Percentiles rank a stretch among this genome's conserved stretches.
These are phyloP conservation scores for Lipomyces mesembrius DNA, from an alignment of 805 yeast genomes.

Conservation along the genomic window DNA sequence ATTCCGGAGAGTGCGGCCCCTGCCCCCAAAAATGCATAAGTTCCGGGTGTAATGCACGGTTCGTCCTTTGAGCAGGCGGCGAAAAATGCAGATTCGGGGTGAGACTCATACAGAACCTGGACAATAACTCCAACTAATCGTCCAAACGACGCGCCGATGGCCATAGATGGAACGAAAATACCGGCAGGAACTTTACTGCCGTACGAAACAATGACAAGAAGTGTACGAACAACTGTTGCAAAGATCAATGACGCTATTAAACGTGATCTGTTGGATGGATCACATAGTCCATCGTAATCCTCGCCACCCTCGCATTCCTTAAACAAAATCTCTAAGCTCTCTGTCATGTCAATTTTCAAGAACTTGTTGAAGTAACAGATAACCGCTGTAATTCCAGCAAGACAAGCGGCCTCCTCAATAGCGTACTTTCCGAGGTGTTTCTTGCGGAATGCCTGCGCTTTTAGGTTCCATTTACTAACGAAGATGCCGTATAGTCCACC, in stretches of 20 bases:
- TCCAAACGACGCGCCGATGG: conserved; percentile 95
- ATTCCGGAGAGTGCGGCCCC: conserved; percentile 95
- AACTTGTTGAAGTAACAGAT: conserved; percentile 84
- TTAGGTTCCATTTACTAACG: conserved; percentile 48
- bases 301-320: conserved; percentile 71
- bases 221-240: conserved; percentile 75
- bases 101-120: conserved; percentile 53
- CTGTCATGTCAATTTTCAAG: conserved; percentile 89
- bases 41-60: conserved; percentile 83
- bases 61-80: conserved; percentile 50
- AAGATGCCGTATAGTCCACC: conserved; percentile 83
- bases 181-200: conserved; percentile 96
- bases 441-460: conserved; percentile 46
- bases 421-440: conserved; percentile 58
- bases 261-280: conserved; percentile 31
- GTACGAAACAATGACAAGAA: conserved; percentile 79
- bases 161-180: conserved; percentile 95
- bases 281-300: conserved; percentile 44
- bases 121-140: conserved; percentile 78
- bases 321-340: conserved; percentile 86
- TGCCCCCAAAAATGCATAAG: conserved; percentile 95
- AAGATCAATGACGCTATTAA: conserved; percentile 59
- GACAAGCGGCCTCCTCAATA: conserved; percentile 68
- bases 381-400: conserved; percentile 72
- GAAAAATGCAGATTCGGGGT: conserved; percentile 49